A percentile compares a stretch with the other conserved stretches of the same genome.
phyloP scores from a whole-genome alignment of 805 yeast genomes.

The Saccharomycopsis guyanensis region DNA sequence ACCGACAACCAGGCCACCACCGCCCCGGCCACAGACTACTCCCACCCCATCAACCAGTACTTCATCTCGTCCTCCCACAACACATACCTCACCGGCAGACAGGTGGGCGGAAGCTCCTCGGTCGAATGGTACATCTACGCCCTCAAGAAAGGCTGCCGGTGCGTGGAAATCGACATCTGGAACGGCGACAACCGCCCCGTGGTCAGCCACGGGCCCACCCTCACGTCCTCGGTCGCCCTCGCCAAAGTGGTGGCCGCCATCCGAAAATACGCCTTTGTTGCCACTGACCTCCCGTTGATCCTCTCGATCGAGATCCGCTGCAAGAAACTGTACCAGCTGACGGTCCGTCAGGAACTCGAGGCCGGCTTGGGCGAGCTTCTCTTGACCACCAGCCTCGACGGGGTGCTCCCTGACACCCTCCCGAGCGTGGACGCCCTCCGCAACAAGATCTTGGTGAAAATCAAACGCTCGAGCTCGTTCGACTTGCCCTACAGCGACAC shows the following conservation, averaged over 20 bases:
- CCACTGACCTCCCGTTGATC: slow-evolving; percentile 79
- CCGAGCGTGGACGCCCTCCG: slow-evolving; percentile 73
- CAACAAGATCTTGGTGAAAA: slow-evolving; percentile 69
- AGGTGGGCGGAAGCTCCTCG: slow-evolving; percentile 79
- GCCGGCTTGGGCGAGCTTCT: slow-evolving; percentile 55
- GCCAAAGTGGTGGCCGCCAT: slow-evolving; percentile 64
- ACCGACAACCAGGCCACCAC: slow-evolving; percentile 12
- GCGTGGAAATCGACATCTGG: slow-evolving; percentile 96
- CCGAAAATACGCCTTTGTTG: slow-evolving; percentile 79
- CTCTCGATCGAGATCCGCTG: slow-evolving; percentile 84
- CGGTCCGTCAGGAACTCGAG: slow-evolving; percentile 44
- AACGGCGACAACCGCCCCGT: slow-evolving; percentile 76
- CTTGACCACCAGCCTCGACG: slow-evolving; percentile 31
- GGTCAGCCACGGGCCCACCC: slow-evolving; percentile 83
- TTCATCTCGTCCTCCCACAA: slow-evolving; percentile 91
- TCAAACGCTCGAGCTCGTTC: slow-evolving; percentile 44
- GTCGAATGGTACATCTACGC: slow-evolving; percentile 85
- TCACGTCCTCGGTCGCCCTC: slow-evolving; percentile 68
- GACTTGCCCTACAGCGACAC: background rate
- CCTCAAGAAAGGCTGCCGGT: slow-evolving; percentile 85
- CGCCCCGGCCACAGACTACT: slow-evolving; percentile 32
- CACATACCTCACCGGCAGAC: slow-evolving; percentile 84
- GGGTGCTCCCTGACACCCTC: slow-evolving; percentile 25
- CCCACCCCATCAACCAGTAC: slow-evolving; percentile 74
- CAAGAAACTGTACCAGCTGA: slow-evolving; percentile 55